Conservation (phyloP, 768 basidiomycete genomes). For the Trametopsis cervina region DNA sequence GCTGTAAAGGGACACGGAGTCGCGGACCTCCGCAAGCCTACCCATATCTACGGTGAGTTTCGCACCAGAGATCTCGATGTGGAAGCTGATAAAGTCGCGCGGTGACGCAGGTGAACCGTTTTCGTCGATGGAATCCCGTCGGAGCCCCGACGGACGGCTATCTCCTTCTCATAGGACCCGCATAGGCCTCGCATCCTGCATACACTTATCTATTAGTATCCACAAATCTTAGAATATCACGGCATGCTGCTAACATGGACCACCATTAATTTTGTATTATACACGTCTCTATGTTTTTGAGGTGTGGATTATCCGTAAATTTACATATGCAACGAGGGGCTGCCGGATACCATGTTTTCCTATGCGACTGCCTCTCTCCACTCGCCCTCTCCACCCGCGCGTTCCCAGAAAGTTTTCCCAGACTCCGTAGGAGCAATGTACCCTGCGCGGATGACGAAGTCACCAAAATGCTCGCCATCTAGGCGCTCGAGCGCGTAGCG, state of each 20-base stretch:
- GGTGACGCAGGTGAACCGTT: background rate
- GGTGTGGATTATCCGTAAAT: too few species aligned
- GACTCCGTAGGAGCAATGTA: slow-evolving; percentile 83
- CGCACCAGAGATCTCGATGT: background rate
- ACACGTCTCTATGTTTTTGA: too few species aligned
- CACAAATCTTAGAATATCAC: too few species aligned
- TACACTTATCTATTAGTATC: too few species aligned
- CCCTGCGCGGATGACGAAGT: slow-evolving; percentile 88
- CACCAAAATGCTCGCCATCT: slow-evolving; percentile 90
- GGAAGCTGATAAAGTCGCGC: background rate
- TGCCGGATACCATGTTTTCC: too few species aligned
- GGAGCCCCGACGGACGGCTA: background rate
- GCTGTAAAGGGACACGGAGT: slow-evolving; percentile 6
- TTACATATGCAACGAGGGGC: too few species aligned
- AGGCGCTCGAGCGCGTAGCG: slow-evolving; percentile 81
- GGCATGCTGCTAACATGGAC: too few species aligned
- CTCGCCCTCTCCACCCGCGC: slow-evolving; percentile 72
- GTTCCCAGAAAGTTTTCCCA: slow-evolving; percentile 84
- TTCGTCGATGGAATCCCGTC: background rate
- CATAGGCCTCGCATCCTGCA: too few species aligned
- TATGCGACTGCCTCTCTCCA: slow-evolving; percentile 30
- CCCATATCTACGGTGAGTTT: slow-evolving; percentile 4
- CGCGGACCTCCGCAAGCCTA: background rate
- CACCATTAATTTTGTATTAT: too few species aligned
- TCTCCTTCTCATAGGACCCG: too few species aligned